Percentiles rank a stretch among this genome's conserved stretches.
phyloP scores from a whole-genome alignment of 495 filamentous ascomycete genomes.

The Beverwykella pulmonaria region DNA sequence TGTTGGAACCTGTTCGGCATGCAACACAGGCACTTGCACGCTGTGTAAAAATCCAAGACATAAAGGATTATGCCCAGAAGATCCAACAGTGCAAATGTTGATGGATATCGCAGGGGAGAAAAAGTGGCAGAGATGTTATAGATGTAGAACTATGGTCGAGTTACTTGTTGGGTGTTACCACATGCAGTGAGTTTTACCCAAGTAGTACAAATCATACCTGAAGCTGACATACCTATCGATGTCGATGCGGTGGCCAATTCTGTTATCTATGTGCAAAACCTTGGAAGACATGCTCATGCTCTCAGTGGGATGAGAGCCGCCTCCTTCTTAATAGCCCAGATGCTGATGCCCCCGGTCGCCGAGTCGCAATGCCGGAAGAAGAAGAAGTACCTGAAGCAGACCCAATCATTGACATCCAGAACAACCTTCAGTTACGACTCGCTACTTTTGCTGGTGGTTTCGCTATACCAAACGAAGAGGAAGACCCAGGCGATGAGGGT shows the following conservation, averaged over 20 bases:
- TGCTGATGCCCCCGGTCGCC: slow-evolving; percentile 21
- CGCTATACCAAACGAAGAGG: background rate
- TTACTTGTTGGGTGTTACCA: slow-evolving; percentile 21
- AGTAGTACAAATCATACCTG: background rate
- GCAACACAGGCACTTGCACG: slow-evolving; percentile 12
- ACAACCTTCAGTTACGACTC: slow-evolving; percentile 2
- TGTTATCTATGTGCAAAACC: slow-evolving; percentile 23
- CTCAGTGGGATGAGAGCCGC: slow-evolving; percentile 4
- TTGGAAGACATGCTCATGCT: slow-evolving; percentile 24
- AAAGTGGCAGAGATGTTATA: slow-evolving; percentile 22
- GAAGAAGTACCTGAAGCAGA: slow-evolving; percentile 4
- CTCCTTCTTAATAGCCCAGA: slow-evolving; percentile 20
- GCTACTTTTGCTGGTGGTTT: slow-evolving; percentile 3
- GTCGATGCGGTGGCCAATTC: slow-evolving; percentile 26
- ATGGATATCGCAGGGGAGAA: slow-evolving; percentile 8
- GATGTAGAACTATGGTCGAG: slow-evolving; percentile 31
- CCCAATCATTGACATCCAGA: slow-evolving; percentile 6
- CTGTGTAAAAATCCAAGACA: slow-evolving; percentile 15
- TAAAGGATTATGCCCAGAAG: slow-evolving; percentile 20
- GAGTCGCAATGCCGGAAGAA: slow-evolving; percentile 12
- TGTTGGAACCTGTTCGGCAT: slow-evolving; percentile 4
- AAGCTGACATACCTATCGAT: background rate
- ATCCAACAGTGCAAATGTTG: slow-evolving; percentile 8
- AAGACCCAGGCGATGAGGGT: background rate
- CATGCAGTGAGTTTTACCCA: slow-evolving; percentile 16